phyloP scores from a whole-genome alignment of 495 filamentous ascomycete genomes.

The Penicillium fimorum region DNA sequence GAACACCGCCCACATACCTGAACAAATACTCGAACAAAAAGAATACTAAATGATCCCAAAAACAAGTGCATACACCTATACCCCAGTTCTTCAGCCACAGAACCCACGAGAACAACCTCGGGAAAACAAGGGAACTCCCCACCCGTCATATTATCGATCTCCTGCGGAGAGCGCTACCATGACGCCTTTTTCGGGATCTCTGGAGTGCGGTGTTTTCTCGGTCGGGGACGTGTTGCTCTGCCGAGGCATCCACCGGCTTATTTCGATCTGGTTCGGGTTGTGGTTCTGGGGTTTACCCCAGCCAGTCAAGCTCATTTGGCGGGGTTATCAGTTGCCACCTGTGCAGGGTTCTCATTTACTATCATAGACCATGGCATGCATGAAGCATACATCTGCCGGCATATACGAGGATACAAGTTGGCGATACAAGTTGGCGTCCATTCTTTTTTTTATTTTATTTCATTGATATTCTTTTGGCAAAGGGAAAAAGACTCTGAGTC shows the following conservation, averaged over 20 bases:
- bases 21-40: background rate
- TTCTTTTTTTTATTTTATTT: background rate
- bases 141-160: constrained; percentile 25
- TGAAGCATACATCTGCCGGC: background rate
- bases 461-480: background rate
- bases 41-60: background rate
- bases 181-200: constrained; percentile 24
- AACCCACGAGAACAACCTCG: constrained; percentile 35
- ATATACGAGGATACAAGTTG: background rate
- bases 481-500: background rate
- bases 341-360: background rate
- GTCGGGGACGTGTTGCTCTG: constrained; percentile 13
- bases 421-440: background rate
- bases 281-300: constrained; percentile 1
- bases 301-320: background rate
- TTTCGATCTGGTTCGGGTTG: constrained; percentile 20
- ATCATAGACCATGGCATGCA: background rate
- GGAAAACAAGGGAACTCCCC: constrained; percentile 29
- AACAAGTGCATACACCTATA: background rate
- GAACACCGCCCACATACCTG: background rate
- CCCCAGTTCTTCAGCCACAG: constrained; percentile 14
- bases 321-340: background rate
- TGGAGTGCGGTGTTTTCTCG: constrained; percentile 18
- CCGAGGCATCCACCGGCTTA: constrained; percentile 26
- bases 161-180: constrained; percentile 11